Evolutionary conservation across 192 early-diverging fungal species (phyloP).

Genomic region (Diversispora epigaea): DNA sequence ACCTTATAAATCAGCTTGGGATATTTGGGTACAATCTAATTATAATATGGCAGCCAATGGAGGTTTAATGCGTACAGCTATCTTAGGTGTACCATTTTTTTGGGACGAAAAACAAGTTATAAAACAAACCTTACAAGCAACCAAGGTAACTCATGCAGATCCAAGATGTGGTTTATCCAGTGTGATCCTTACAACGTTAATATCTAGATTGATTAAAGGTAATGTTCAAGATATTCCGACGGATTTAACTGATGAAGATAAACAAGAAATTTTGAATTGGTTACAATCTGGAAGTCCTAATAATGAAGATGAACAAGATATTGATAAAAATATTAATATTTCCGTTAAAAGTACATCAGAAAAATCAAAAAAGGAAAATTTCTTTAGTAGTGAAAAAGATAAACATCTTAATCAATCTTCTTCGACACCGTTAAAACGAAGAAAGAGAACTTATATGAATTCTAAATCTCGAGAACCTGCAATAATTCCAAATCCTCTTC

Average conservation of each 20-base stretch:
- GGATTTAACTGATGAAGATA: slow-evolving; percentile 25
- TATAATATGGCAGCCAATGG: slow-evolving; percentile 44
- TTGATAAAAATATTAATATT: background rate
- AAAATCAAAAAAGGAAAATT: background rate
- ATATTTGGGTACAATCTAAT: slow-evolving; percentile 41
- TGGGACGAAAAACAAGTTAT: slow-evolving; percentile 44
- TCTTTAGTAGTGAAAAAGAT: background rate
- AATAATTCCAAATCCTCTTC: slow-evolving; percentile 18
- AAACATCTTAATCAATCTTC: too few species aligned
- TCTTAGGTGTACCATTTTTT: slow-evolving; percentile 41
- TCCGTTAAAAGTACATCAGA: background rate
- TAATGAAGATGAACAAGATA: background rate
- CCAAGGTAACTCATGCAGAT: slow-evolving; percentile 48
- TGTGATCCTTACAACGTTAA: slow-evolving; percentile 36
- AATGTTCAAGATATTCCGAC: slow-evolving; percentile 16
- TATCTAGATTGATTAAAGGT: slow-evolving; percentile 43
- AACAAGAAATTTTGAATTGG: slow-evolving; percentile 26
- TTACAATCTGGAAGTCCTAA: slow-evolving; percentile 35
- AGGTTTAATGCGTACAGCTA: slow-evolving; percentile 44
- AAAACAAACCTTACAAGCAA: slow-evolving; percentile 41
- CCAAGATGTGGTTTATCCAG: slow-evolving; percentile 44
- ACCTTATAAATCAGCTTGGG: slow-evolving; percentile 47
- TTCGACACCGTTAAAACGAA: background rate
- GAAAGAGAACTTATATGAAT: background rate
- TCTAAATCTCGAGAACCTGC: background rate